phyloP scores from a whole-genome alignment of 2,329 filamentous ascomycete species.

The Colletotrichum cordylinicola region DNA sequence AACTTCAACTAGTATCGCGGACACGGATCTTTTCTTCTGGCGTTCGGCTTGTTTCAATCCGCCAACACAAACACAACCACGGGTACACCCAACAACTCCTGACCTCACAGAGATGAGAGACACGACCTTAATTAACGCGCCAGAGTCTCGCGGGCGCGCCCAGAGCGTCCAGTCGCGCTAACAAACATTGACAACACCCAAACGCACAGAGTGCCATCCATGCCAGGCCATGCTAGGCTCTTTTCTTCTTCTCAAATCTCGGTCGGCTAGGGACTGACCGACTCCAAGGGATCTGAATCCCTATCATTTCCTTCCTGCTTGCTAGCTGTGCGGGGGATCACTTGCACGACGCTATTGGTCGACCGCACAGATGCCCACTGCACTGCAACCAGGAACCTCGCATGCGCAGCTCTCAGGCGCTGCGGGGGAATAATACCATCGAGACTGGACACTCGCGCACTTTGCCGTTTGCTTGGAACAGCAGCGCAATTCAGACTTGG shows the following conservation, averaged over 20 bases:
- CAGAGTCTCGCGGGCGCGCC: background rate
- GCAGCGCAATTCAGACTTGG: background rate
- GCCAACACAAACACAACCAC: background rate
- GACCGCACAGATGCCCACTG: background rate
- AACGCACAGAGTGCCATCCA: background rate
- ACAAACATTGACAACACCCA: background rate
- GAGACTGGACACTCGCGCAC: background rate
- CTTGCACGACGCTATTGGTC: background rate
- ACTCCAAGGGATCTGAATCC: background rate
- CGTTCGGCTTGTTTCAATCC: constrained; percentile 7
- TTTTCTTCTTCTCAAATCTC: background rate
- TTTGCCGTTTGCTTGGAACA: background rate
- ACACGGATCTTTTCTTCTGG: constrained; percentile 5
- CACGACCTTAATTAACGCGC: background rate
- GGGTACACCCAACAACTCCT: background rate
- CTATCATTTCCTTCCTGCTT: background rate
- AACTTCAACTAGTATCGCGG: background rate
- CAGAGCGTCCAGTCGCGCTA: background rate
- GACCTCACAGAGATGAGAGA: background rate
- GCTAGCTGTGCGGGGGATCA: background rate
- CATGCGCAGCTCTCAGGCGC: constrained; percentile 7
- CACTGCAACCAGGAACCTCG: background rate
- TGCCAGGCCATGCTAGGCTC: background rate
- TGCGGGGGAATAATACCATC: background rate
- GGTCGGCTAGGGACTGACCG: background rate